A percentile compares a stretch with the other conserved stretches of the same genome.
Conservation (phyloP, 2,329 filamentous ascomycete genomes). For the Aspergillus alliaceus region DNA sequence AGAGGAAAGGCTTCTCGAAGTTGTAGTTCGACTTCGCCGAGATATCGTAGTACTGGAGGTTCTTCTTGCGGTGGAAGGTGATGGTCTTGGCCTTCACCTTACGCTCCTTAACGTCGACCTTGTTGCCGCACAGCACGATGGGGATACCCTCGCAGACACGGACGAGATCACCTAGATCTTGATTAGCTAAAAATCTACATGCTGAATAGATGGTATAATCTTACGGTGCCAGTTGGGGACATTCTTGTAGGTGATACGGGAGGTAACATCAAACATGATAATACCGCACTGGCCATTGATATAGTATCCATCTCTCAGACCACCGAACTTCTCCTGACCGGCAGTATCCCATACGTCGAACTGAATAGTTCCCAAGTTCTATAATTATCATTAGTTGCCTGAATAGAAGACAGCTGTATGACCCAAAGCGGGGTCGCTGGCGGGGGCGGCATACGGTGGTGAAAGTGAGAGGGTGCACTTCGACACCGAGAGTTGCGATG, state of each 20-base stretch:
- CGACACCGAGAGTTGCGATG: slow-evolving; percentile 98
- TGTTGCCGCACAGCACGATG: slow-evolving; percentile 98
- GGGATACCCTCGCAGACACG: slow-evolving; percentile 99
- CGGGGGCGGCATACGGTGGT: slow-evolving; percentile 82
- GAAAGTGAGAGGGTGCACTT: slow-evolving; percentile 98
- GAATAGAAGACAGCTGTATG: slow-evolving; percentile 13
- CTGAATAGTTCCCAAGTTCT: slow-evolving; percentile 94
- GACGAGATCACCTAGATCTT: slow-evolving; percentile 78
- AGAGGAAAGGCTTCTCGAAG: slow-evolving; percentile 99
- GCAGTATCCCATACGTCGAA: slow-evolving; percentile 99
- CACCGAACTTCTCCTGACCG: slow-evolving; percentile 99
- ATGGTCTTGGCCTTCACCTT: slow-evolving; percentile 99
- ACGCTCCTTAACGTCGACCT: slow-evolving; percentile 99
- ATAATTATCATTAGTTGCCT: slow-evolving; percentile 29
- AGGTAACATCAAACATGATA: slow-evolving; percentile 99
- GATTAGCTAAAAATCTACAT: slow-evolving; percentile 11
- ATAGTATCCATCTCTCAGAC: slow-evolving; percentile 99
- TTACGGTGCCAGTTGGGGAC: slow-evolving; percentile 99
- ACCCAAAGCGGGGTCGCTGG: slow-evolving; percentile 32
- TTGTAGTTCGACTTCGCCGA: slow-evolving; percentile 99
- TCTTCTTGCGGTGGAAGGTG: slow-evolving; percentile 99
- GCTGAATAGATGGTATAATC: slow-evolving; percentile 40
- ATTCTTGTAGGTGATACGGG: slow-evolving; percentile 99
- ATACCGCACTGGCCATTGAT: slow-evolving; percentile 99
- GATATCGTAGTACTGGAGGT: slow-evolving; percentile 99